phyloP scores from a whole-genome alignment of 2,329 filamentous ascomycete species.

The Metarhizium brunneum region DNA sequence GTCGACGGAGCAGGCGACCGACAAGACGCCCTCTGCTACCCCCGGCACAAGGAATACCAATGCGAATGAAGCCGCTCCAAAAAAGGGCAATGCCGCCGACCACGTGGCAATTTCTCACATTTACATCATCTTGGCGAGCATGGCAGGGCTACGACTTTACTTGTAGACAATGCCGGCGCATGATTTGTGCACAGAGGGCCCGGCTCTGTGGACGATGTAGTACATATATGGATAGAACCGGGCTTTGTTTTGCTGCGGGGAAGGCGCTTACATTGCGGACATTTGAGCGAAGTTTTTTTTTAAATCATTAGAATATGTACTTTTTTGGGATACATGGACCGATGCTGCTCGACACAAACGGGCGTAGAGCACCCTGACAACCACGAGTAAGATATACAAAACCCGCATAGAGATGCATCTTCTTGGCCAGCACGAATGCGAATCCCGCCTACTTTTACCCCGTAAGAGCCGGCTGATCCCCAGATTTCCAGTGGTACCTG shows the following conservation, averaged over 20 bases:
- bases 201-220: no score
- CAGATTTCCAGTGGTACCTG: conserved; percentile 27
- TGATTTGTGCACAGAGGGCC: no score
- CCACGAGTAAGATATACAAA: neutral
- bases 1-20: neutral
- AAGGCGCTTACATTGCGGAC: neutral
- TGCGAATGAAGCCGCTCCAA: neutral
- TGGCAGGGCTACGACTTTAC: neutral
- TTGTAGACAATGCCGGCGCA: no score
- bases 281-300: neutral
- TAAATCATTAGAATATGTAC: no score
- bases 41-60: neutral
- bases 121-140: neutral
- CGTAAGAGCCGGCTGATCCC: conserved; percentile 13
- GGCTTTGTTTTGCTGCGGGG: neutral
- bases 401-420: neutral
- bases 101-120: neutral
- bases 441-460: neutral
- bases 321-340: no score
- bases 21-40: neutral
- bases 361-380: no score
- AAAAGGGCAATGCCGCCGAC: neutral
- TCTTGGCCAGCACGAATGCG: neutral
- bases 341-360: no score
- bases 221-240: no score